Evolutionary conservation across 805 yeast species (phyloP).

Genomic region (Wickerhamomyces strasburgensis): DNA sequence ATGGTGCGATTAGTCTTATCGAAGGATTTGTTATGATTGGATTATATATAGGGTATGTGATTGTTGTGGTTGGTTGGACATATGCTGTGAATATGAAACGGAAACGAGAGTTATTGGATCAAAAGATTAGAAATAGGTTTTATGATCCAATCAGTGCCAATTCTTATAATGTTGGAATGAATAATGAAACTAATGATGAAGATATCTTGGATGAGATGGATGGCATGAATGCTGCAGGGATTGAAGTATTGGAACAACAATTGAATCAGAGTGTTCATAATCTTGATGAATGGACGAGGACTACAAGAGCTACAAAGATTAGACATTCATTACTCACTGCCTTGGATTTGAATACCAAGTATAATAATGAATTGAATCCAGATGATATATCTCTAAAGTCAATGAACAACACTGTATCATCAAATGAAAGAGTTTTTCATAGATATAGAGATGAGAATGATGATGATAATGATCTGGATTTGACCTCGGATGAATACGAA

Average conservation of each 20-base stretch:
- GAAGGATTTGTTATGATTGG: conserved; percentile 55
- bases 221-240: conserved; percentile 5
- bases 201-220: conserved; percentile 14
- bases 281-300: conserved; percentile 19
- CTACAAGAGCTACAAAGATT: conserved; percentile 9
- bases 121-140: conserved; percentile 21
- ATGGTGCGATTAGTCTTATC: conserved; percentile 49
- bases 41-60: conserved; percentile 57
- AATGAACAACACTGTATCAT: no score
- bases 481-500: conserved; percentile 13
- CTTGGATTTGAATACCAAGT: conserved; percentile 19
- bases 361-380: conserved; percentile 4
- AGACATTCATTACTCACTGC: conserved; percentile 25
- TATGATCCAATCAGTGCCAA: conserved; percentile 6
- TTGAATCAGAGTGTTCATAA: conserved; percentile 6
- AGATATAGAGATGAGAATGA: conserved; percentile 11
- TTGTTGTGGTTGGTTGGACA: conserved; percentile 33
- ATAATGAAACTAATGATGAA: conserved; percentile 22
- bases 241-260: conserved; percentile 16
- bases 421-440: not conserved
- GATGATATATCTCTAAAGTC: conserved; percentile 15
- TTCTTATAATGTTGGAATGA: conserved; percentile 11
- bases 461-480: conserved; percentile 1
- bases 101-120: conserved; percentile 16
- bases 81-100: conserved; percentile 16